A percentile compares a stretch with the other conserved stretches of the same genome.
Evolutionary conservation across 352 stramenopile species (phyloP).

Genomic region (Phytophthora macrochlamydospora): DNA sequence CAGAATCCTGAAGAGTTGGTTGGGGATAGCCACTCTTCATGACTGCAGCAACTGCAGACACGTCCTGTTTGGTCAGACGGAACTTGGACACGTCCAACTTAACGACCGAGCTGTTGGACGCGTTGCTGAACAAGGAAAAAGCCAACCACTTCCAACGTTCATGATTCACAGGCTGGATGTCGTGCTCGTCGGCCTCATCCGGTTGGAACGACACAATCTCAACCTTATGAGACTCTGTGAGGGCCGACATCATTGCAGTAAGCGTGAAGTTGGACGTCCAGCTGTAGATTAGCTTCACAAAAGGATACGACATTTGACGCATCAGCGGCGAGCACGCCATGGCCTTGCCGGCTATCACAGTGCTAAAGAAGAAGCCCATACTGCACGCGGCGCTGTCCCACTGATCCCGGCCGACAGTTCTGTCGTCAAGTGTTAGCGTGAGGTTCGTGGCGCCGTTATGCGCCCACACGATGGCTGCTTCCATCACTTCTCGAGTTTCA

Average conservation of each 20-base stretch:
- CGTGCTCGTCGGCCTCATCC: not conserved
- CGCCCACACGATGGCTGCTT: not conserved
- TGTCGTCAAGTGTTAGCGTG: not conserved
- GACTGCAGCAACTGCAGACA: not conserved
- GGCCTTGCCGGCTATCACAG: not conserved
- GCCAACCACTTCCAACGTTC: not conserved
- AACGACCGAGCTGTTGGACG: not conserved
- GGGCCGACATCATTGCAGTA: not conserved
- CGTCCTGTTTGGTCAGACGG: not conserved
- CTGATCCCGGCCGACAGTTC: not conserved
- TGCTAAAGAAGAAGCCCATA: not conserved
- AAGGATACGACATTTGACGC: not conserved
- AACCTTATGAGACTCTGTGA: not conserved
- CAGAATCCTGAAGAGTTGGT: not conserved
- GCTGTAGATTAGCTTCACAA: slow-evolving; percentile 1
- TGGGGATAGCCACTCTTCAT: not conserved
- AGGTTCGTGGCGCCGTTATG: not conserved
- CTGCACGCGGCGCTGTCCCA: not conserved
- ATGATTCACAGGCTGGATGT: not conserved
- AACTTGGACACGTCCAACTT: not conserved
- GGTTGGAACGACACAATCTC: not conserved
- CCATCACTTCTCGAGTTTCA: not conserved
- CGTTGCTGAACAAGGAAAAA: not conserved
- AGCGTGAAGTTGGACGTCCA: not conserved
- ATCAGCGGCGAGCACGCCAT: not conserved